A percentile compares a stretch with the other conserved stretches of the same genome.
phyloP scores from a whole-genome alignment of 129 eudicot genomes.

The Centaurea solstitialis region DNA sequence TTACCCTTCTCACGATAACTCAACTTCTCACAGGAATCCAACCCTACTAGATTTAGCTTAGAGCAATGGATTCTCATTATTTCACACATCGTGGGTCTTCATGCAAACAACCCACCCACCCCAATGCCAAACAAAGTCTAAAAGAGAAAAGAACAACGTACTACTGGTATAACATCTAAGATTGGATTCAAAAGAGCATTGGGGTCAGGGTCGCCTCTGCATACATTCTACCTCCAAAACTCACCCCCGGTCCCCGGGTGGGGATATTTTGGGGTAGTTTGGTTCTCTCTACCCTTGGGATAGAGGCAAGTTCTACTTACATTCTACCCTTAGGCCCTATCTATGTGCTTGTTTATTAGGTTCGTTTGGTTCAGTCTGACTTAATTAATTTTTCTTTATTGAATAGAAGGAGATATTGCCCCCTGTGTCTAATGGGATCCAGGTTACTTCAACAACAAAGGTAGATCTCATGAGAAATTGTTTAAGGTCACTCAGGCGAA shows the following conservation, averaged over 20 bases:
- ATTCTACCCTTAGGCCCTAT: background rate
- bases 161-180: too few relatives aligned
- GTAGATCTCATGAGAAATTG: conserved; percentile 70
- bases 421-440: conserved; percentile 30
- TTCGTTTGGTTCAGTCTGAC: background rate
- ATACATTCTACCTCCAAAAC: background rate
- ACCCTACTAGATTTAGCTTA: background rate
- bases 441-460: conserved; percentile 38
- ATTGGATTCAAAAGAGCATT: background rate
- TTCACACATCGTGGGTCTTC: background rate
- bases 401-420: conserved; percentile 37
- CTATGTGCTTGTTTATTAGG: background rate
- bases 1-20: too few relatives aligned
- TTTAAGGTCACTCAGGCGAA: conserved; percentile 70
- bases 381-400: background rate
- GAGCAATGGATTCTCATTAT: background rate
- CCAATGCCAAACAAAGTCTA: too few relatives aligned
- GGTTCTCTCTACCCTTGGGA: background rate
- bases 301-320: background rate
- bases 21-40: too few relatives aligned
- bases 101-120: background rate
- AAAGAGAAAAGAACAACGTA: too few relatives aligned
- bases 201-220: background rate
- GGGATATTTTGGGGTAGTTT: background rate
- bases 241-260: background rate